Base-by-base conservation (phyloP, 352 stramenopile species). In the Phytophthora meadii region DNA sequence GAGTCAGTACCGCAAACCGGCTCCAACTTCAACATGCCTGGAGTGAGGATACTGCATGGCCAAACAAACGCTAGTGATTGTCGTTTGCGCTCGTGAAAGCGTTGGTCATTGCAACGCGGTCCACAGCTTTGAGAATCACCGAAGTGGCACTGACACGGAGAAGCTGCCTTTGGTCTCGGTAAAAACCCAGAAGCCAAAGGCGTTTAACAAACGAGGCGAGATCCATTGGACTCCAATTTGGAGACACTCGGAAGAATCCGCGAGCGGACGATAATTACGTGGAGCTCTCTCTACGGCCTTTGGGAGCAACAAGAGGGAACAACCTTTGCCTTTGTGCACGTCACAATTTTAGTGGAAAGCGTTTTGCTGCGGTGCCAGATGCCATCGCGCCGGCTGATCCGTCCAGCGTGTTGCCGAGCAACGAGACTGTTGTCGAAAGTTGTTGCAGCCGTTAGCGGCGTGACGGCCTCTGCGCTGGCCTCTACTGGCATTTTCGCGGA, bases 11-110 rank as follows among this genome's bases (percentile, higher is more conserved):
- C 12, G 12, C 15, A 37, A n/a, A 37, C 61, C n/a, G 61, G 53
- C 61, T 64, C 53, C 53, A 68, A 48, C 61, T 68, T 68, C 61
- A 69, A 69, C 53, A 64, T 64, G 61, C 5, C 40, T 19, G 5
- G 30, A 36, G 28, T 41, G 42, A 40, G n/a, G 52, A 60, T 60
- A 41, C 45, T n/a, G 24, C 12, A 34, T 34, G 28, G 28, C 28
- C 28, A 34, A 34, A 10, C 28, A 34, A 34, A 10, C 30, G 30
- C 30, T 36, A 36, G 12, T 36, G 30, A 9, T 36, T 34, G 28
- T 6, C 28, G 0, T 11, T 34, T 32, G 28, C 28, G 30, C 2
- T 36, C 30, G 30, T 36, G 11, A 36, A 11, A 36, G 12, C 27
- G 45, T 52, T 36, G 24, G 48, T 40, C 22, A n/a, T 17, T 14